Percentiles rank a stretch among this genome's conserved stretches.
Evolutionary conservation across 2,329 filamentous ascomycete genomes (phyloP).

Genomic region (Colletotrichum sp.): DNA sequence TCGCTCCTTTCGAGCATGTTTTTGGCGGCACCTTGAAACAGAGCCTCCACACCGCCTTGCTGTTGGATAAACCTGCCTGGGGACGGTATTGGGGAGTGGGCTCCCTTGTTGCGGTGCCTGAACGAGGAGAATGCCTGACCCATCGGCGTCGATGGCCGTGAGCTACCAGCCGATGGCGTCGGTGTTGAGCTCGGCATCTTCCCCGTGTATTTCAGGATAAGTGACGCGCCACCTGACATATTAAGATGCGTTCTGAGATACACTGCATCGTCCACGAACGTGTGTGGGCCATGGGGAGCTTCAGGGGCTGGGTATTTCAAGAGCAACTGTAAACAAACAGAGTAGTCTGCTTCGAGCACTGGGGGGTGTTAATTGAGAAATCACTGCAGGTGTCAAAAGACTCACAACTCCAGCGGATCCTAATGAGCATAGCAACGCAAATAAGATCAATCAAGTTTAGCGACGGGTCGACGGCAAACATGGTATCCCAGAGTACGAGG

Average conservation of each 20-base stretch:
- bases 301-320: slow-evolving; percentile 80
- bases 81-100: slow-evolving; percentile 51
- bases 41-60: slow-evolving; percentile 66
- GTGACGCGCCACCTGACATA: slow-evolving; percentile 63
- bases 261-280: slow-evolving; percentile 85
- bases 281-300: slow-evolving; percentile 69
- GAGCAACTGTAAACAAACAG: slow-evolving; percentile 79
- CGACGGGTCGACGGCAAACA: slow-evolving; percentile 85
- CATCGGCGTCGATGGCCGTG: slow-evolving; percentile 25
- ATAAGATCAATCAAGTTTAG: slow-evolving; percentile 85
- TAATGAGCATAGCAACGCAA: slow-evolving; percentile 92
- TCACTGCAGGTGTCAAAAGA: neutral
- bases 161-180: slow-evolving; percentile 16
- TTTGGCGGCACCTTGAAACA: slow-evolving; percentile 79
- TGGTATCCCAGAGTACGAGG: slow-evolving; percentile 85
- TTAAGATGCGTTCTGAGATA: slow-evolving; percentile 73
- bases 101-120: slow-evolving; percentile 44
- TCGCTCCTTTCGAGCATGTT: slow-evolving; percentile 76
- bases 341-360: slow-evolving; percentile 90
- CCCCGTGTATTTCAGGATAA: slow-evolving; percentile 76
- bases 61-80: slow-evolving; percentile 59
- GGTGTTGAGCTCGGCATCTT: slow-evolving; percentile 46
- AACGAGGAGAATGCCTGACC: slow-evolving; percentile 29
- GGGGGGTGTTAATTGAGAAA: neutral
- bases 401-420: slow-evolving; percentile 88